Conservation (phyloP, 2,329 filamentous ascomycete species). For the Fusarium drepaniforme region DNA sequence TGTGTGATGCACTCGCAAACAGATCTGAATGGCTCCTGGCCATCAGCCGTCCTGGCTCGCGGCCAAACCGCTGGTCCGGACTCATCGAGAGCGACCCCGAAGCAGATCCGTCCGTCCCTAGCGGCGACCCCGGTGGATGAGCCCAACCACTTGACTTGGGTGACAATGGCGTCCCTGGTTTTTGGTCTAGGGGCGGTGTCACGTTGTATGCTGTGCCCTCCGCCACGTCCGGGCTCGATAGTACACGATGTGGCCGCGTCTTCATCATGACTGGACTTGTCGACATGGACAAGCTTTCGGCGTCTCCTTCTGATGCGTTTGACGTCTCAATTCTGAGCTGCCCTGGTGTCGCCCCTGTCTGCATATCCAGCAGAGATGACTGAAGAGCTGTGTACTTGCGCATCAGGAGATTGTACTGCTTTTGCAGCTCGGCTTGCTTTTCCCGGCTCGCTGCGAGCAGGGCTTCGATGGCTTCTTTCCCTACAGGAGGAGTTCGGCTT, state of each 20-base stretch:
- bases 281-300: constrained; percentile 52
- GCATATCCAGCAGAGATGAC: constrained; percentile 62
- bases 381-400: constrained; percentile 66
- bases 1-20: constrained; percentile 60
- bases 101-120: constrained; percentile 48
- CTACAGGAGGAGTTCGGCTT: constrained; percentile 40
- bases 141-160: constrained; percentile 45
- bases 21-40: constrained; percentile 38
- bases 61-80: constrained; percentile 58
- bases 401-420: constrained; percentile 62
- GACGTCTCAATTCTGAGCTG: constrained; percentile 40
- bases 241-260: constrained; percentile 53
- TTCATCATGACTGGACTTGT: constrained; percentile 54
- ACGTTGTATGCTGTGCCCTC: constrained; percentile 58
- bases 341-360: constrained; percentile 47
- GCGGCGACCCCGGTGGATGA: constrained; percentile 54
- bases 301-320: constrained; percentile 42
- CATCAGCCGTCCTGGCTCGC: constrained; percentile 49
- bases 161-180: constrained; percentile 45
- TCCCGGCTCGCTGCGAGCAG: constrained; percentile 64
- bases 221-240: constrained; percentile 59
- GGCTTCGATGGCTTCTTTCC: constrained; percentile 56
- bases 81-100: constrained; percentile 47
- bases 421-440: constrained; percentile 66
- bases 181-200: constrained; percentile 56